phyloP scores from a whole-genome alignment of 768 basidiomycete genomes.

The Filobasidium wieringae region DNA sequence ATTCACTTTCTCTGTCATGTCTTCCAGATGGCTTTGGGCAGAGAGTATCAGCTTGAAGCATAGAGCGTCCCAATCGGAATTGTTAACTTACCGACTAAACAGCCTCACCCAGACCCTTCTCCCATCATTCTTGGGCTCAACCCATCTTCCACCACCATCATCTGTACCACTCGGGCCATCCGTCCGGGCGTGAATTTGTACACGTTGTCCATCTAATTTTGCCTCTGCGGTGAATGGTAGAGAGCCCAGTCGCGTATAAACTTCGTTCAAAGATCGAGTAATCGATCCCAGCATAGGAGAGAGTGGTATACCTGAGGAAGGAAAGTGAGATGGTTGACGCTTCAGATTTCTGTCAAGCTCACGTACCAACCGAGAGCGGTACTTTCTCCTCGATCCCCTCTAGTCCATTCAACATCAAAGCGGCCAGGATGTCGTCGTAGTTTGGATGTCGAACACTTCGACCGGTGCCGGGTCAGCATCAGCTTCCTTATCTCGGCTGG shows the following conservation, averaged over 20 bases:
- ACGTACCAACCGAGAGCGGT: slow-evolving; percentile 58
- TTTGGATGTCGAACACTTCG: slow-evolving; percentile 33
- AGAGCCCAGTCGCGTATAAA: slow-evolving; percentile 56
- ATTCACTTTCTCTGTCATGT: slow-evolving; percentile 75
- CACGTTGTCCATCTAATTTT: slow-evolving; percentile 65
- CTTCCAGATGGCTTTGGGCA: slow-evolving; percentile 63
- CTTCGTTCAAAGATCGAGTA: slow-evolving; percentile 66
- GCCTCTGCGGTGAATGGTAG: slow-evolving; percentile 72
- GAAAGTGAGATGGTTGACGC: background rate
- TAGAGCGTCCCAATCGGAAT: background rate
- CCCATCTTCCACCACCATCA: slow-evolving; percentile 47
- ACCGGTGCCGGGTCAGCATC: background rate
- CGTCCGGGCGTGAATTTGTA: slow-evolving; percentile 40
- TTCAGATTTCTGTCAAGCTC: background rate
- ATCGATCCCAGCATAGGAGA: slow-evolving; percentile 80
- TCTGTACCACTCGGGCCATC: slow-evolving; percentile 41
- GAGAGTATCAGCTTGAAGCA: background rate
- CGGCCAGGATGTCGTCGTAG: slow-evolving; percentile 47
- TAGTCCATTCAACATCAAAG: slow-evolving; percentile 47
- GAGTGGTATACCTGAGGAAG: slow-evolving; percentile 56
- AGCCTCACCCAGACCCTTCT: slow-evolving; percentile 47
- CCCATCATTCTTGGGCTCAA: slow-evolving; percentile 22
- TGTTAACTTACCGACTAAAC: slow-evolving; percentile 50
- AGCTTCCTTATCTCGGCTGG: too few species aligned
- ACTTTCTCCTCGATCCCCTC: slow-evolving; percentile 52